phyloP scores from a whole-genome alignment of 2,329 filamentous ascomycete genomes.

The Corinectria fuckeliana region DNA sequence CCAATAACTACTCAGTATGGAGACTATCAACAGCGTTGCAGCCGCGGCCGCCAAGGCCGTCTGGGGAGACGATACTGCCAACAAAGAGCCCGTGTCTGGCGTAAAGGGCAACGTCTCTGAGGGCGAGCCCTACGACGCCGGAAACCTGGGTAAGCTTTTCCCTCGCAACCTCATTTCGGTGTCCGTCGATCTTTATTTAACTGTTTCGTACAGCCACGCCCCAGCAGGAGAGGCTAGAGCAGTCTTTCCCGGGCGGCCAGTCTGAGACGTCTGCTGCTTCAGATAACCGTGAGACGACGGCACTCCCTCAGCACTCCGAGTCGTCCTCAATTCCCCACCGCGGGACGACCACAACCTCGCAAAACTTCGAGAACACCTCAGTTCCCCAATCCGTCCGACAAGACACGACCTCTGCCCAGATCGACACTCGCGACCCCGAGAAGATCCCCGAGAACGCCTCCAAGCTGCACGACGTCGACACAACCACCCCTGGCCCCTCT shows the following conservation, averaged over 20 bases:
- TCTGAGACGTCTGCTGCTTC: not conserved
- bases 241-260: not conserved
- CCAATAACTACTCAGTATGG: slow-evolving; percentile 54
- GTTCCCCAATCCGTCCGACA: not conserved
- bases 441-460: slow-evolving; percentile 43
- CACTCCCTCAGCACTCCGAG: not conserved
- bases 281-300: not conserved
- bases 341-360: not conserved
- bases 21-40: slow-evolving; percentile 65
- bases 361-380: slow-evolving; percentile 16
- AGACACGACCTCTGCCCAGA: slow-evolving; percentile 42
- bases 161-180: too few species aligned
- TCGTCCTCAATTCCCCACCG: not conserved
- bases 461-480: slow-evolving; percentile 43
- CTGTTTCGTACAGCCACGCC: not conserved
- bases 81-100: slow-evolving; percentile 74
- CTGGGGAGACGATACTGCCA: slow-evolving; percentile 50
- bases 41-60: slow-evolving; percentile 50
- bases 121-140: slow-evolving; percentile 79
- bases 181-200: not conserved
- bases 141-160: slow-evolving; percentile 65
- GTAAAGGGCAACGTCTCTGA: slow-evolving; percentile 69
- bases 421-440: slow-evolving; percentile 49
- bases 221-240: slow-evolving; percentile 10
- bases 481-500: slow-evolving; percentile 33